A percentile compares a stretch with the other conserved stretches of the same genome.
Conservation (phyloP, 768 basidiomycete genomes). For the Tulasnella sp. region DNA sequence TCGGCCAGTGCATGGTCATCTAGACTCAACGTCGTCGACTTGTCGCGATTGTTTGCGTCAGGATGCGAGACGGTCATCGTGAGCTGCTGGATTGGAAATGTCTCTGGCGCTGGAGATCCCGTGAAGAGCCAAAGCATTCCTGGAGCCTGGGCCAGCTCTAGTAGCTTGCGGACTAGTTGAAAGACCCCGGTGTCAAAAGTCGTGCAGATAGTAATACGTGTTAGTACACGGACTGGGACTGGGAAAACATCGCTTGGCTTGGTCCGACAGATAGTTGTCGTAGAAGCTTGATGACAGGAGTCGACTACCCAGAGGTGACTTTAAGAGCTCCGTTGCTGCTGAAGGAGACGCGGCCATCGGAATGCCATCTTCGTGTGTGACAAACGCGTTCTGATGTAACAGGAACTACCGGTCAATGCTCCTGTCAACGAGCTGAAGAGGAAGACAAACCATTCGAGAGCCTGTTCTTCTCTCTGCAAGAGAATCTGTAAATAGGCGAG, state of each 20-base stretch:
- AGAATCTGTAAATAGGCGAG: too few species aligned
- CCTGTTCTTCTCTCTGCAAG: too few species aligned
- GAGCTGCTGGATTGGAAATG: conserved; percentile 82
- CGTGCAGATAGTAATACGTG: not conserved
- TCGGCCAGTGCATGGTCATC: conserved; percentile 42
- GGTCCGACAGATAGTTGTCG: not conserved
- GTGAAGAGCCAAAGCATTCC: conserved; percentile 74
- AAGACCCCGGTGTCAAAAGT: not conserved
- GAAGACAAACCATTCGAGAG: too few species aligned
- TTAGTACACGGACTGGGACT: not conserved
- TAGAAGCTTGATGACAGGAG: not conserved
- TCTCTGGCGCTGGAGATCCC: conserved; percentile 81
- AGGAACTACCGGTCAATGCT: too few species aligned
- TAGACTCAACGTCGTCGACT: conserved; percentile 36
- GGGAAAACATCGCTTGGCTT: not conserved
- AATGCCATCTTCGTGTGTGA: too few species aligned
- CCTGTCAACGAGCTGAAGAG: too few species aligned
- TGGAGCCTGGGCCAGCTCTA: conserved; percentile 64
- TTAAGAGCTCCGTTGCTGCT: not conserved
- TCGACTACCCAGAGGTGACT: not conserved
- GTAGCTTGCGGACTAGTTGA: conserved; percentile 44
- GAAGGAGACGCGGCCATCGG: too few species aligned
- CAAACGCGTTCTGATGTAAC: too few species aligned
- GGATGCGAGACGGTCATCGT: conserved; percentile 47
- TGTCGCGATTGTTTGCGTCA: conserved; percentile 6